Evolutionary conservation across 1,284 basidiomycete genomes (phyloP).

Genomic region (Phlebopus sp.): DNA sequence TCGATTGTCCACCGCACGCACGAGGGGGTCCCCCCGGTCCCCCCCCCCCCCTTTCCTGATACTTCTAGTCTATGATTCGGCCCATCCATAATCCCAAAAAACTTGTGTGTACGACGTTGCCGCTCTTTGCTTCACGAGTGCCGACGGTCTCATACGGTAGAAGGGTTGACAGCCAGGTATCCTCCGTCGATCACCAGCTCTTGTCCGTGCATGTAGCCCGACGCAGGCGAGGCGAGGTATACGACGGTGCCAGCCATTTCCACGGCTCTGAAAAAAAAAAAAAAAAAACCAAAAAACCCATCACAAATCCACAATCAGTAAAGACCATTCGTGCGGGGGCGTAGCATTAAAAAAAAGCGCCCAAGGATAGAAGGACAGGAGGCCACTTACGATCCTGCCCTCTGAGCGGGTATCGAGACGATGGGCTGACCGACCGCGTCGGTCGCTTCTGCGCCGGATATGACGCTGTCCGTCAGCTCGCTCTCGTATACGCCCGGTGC

Average conservation of each 20-base stretch:
- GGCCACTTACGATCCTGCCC: slow-evolving; percentile 63
- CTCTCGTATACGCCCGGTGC: slow-evolving; percentile 74
- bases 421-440: slow-evolving; percentile 57
- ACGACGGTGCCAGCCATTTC: slow-evolving; percentile 75
- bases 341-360: too few relatives aligned
- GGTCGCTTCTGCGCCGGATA: slow-evolving; percentile 45
- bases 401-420: slow-evolving; percentile 54
- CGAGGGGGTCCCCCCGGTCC: too few relatives aligned
- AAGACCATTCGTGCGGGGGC: too few relatives aligned
- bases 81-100: too few relatives aligned
- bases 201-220: slow-evolving; percentile 71
- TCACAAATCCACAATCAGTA: too few relatives aligned
- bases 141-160: slow-evolving; percentile 27
- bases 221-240: slow-evolving; percentile 68
- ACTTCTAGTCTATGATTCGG: too few relatives aligned
- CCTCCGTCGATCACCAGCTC: slow-evolving; percentile 75
- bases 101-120: too few relatives aligned
- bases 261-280: slow-evolving; percentile 57
- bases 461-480: slow-evolving; percentile 65
- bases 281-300: too few relatives aligned
- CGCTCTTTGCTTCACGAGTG: too few relatives aligned
- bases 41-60: too few relatives aligned
- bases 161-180: slow-evolving; percentile 67
- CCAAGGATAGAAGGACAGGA: background rate
- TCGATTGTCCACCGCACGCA: too few relatives aligned